Base-by-base conservation (phyloP, 164 flowering plant genomes). In the Pachysandra terminalis region DNA sequence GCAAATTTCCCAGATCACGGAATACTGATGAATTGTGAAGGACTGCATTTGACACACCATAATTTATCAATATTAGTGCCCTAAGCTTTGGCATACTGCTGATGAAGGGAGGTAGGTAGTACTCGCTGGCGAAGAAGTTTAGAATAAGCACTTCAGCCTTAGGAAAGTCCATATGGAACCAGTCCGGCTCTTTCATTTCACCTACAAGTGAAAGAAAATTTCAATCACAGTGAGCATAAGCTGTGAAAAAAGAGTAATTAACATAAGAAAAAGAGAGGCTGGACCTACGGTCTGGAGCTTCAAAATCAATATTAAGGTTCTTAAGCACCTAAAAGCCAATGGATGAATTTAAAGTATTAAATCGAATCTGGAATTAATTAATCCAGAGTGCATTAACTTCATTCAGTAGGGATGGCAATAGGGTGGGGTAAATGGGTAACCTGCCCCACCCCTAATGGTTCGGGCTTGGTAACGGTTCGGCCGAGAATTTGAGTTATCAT, bases 101-200 rank as follows among this genome's bases (percentile, higher is more conserved):
- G 1, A 91, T 75, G 71, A 91, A 91, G 28, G 93, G 85, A 62
- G 97, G 96, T 25, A 88, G 68, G 73, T 72, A 80, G 77, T 83
- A 90, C 27, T 76, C 80, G 13, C 55, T 53, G 14, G 90, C 81
- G 6, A 85, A 68, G 70, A 90, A 90, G 61, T 87, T 90, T 24
- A 91, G 71, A 58, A 91, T 83, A 56, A 90, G 88, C 19, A 90
- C 96, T 78, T 91, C 92, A 15, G 93, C 84, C 73, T 83, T 83
- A 12, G 97, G 96, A 68, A 87, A 90, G 10, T 78, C 72, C 90
- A 89, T 83, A 0, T 37, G 28, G 24, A 68, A 70, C 97, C 91
- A 86, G 63, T 91, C 95, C 68, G 60, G 81, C 49, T 86, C 87
- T 23, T 59, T 65, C 96, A 88, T 91, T 65, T 86, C 90, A 49